Base-by-base conservation (phyloP, 148 eudicot species). In the Euryodendron excelsum region DNA sequence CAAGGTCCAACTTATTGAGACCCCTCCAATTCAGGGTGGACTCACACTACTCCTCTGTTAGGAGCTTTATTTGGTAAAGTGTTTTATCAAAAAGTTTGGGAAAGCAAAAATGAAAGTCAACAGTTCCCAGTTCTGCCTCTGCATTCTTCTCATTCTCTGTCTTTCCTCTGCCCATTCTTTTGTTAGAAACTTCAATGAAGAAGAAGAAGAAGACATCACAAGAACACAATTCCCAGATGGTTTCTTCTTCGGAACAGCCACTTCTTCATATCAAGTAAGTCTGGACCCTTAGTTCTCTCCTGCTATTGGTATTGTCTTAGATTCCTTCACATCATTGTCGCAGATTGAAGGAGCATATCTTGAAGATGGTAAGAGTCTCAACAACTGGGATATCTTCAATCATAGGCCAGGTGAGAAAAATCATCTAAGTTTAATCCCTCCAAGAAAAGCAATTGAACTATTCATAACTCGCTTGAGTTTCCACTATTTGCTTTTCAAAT, bases 321-420 rank as follows among this genome's bases (percentile, higher is more conserved):
- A 36, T 14, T 70, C 66, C 1, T 11, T 1, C 39, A 39, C 3
- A 58, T 55, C 0, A 25, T 47, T 39, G 60, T 75, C 39, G 79
- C 75, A 91, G 96, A 80, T 90, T 44, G 96, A 90, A 82, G 96
- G 96, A 65, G 96, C 85, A 13, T 82, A 73, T 75, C 82, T 82
- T 60, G 91, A 86, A 82, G 96, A 86, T 84, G 89, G 90, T 13
- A 92, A 88, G 83, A 66, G 86, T 5, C 89, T 90, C 27, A 88
- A 73, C 80, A 88, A 90, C 52, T 91, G 96, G 96, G 96, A 92
- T 85, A 87, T 82, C 41, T 92, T 88, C 72, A 82, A 85, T 72
- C 88, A 69, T 31, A 48, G 77, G 8, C 58, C 71, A 50, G 88
- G 91, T 86, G 67, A 52, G 30, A 30, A 44, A 20, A 8, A 36